phyloP scores from a whole-genome alignment of 2,329 filamentous ascomycete genomes.

The Colletotrichum coccodes region DNA sequence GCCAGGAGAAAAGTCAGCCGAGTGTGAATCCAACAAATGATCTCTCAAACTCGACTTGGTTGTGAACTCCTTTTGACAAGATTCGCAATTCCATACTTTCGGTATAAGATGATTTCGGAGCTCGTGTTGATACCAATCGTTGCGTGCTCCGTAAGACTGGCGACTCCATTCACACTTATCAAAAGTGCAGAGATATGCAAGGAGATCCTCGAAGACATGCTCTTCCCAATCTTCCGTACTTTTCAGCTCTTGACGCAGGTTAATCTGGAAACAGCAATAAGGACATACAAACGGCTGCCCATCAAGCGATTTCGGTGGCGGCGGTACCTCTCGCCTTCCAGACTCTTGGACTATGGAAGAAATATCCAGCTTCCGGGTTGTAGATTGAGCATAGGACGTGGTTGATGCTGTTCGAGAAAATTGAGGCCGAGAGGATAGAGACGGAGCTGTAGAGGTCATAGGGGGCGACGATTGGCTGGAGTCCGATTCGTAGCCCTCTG shows the following conservation, averaged over 20 bases:
- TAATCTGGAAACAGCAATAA: constrained; percentile 19
- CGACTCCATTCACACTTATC: constrained; percentile 12
- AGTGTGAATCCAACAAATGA: background rate
- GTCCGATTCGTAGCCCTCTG: background rate
- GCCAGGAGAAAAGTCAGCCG: background rate
- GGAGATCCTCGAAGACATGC: constrained; percentile 15
- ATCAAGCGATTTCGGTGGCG: background rate
- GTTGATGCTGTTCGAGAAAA: background rate
- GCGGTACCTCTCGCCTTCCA: background rate
- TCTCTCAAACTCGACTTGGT: background rate
- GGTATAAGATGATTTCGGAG: constrained; percentile 3
- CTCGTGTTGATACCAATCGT: constrained; percentile 22
- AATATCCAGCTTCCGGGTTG: background rate
- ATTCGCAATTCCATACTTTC: constrained; percentile 1
- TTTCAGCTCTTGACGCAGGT: background rate
- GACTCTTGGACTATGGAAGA: no score
- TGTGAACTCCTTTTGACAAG: constrained; percentile 7
- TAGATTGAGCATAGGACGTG: background rate
- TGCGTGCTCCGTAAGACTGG: background rate
- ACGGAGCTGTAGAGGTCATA: background rate
- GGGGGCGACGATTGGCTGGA: background rate
- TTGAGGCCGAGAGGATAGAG: background rate
- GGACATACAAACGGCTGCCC: constrained; percentile 8
- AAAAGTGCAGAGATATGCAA: constrained; percentile 24
- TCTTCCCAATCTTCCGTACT: constrained; percentile 15